Evolutionary conservation across 495 filamentous ascomycete species (phyloP), one percentile per base, ranked within the genome.

Genomic region (Hypoxylon lenormandii): DNA sequence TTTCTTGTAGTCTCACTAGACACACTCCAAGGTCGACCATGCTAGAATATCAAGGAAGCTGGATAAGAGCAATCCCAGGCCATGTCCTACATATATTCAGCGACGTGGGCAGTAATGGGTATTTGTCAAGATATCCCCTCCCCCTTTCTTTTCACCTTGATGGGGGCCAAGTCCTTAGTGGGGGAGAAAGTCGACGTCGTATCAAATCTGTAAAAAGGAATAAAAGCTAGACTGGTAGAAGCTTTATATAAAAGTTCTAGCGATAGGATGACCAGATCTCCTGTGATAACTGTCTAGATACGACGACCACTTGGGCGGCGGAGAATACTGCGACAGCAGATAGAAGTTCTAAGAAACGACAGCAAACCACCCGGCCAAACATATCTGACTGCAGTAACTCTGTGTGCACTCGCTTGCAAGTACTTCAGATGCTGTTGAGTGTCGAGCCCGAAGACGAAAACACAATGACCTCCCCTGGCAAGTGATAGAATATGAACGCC

Each of bases 401-500:
- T n/a, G 15, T 43, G 43, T 37, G 48, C 28, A 46, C 30, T 52
- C 8, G 45, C 16, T 3, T n/a, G 18, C 11, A 49, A 33, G 15
- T 21, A 55, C 28, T 12, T 45, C 40, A 37, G 12, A 38, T 51
- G 21, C 50, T 50, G 51, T 54, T 60, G 47, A 48, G 53, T 23
- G 53, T 8, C 8, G 45, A 46, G 21, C n/a, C 37, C 16, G 2
- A 26, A 42, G 10, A 13, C 21, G 13, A 26, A 57, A 28, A 56
- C 42, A 38, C 28, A 11, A 42, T 13, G 13, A 0, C 36, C 3
- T 46, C 37, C 42, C 60, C 16, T 30, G 48, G 13, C 13, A 10
- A 70, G 21, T 51, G 42, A 42, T 13, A 55, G 42, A 18, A 46
- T 50, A 42, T 40, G 59, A 56, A 55, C 33, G 33, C 60, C 60